Evolutionary conservation across 1,139 yeast species (phyloP).

Genomic region (Saccharomyces hybrid): DNA sequence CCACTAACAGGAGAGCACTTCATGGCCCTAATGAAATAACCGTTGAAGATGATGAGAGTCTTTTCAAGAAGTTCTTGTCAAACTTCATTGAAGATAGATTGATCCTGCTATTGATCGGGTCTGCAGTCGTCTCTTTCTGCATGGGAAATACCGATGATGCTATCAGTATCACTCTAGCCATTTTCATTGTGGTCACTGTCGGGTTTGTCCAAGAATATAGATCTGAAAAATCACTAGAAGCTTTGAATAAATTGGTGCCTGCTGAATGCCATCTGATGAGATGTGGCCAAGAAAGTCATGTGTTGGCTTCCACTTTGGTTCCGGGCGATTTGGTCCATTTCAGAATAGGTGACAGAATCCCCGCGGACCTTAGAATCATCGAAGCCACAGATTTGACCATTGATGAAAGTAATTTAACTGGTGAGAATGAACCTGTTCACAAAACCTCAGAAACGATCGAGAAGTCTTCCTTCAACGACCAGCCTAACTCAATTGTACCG

Average conservation of each 20-base stretch:
- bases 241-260: constrained; percentile 84
- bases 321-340: constrained; percentile 93
- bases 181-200: constrained; percentile 82
- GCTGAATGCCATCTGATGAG: constrained; percentile 88
- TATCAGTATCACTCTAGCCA: constrained; percentile 78
- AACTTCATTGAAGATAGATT: constrained; percentile 86
- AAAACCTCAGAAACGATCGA: constrained; percentile 43
- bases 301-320: constrained; percentile 75
- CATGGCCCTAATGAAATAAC: constrained; percentile 46
- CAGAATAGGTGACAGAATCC: constrained; percentile 86
- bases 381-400: constrained; percentile 71
- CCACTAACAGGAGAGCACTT: constrained; percentile 56
- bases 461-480: constrained; percentile 22
- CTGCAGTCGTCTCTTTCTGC: constrained; percentile 73
- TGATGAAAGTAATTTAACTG: constrained; percentile 90
- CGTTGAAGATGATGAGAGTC: constrained; percentile 33
- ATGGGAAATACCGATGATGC: constrained; percentile 96
- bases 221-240: constrained; percentile 87
- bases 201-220: constrained; percentile 96
- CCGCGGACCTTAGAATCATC: constrained; percentile 81
- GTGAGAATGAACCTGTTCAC: constrained; percentile 81
- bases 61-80: constrained; percentile 59
- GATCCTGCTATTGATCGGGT: constrained; percentile 76
- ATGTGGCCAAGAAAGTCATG: constrained; percentile 65
- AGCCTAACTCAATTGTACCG: constrained; percentile 37